phyloP scores from a whole-genome alignment of 2,329 filamentous ascomycete genomes.

The Epichloe festucae region DNA sequence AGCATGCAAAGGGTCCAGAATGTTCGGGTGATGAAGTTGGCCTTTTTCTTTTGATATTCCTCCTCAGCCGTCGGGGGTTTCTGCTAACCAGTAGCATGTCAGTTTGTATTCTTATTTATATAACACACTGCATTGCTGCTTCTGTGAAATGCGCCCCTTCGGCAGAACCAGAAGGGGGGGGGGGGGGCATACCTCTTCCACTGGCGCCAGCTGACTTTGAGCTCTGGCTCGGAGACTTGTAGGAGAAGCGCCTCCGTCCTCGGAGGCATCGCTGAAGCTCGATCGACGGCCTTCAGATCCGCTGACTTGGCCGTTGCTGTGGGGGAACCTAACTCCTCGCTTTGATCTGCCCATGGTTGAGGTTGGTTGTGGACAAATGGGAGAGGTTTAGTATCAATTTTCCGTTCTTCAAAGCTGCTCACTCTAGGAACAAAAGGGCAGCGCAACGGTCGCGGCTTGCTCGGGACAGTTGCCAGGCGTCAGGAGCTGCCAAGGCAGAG shows the following conservation, averaged over 20 bases:
- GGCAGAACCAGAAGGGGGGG: no score
- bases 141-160: neutral
- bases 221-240: slow-evolving; percentile 16
- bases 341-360: slow-evolving; percentile 23
- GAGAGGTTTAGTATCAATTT: neutral
- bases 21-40: slow-evolving; percentile 90
- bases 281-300: slow-evolving; percentile 45
- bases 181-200: slow-evolving; percentile 20
- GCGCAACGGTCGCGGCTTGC: neutral
- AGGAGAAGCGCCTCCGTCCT: slow-evolving; percentile 30
- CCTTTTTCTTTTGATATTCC: slow-evolving; percentile 97
- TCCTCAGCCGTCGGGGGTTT: slow-evolving; percentile 29
- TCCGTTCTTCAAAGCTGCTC: no score
- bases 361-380: neutral
- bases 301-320: slow-evolving; percentile 30
- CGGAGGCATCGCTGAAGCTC: slow-evolving; percentile 60
- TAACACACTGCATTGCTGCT: neutral
- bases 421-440: neutral
- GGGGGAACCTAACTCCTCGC: slow-evolving; percentile 43
- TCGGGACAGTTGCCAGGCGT: neutral
- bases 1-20: slow-evolving; percentile 99
- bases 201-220: slow-evolving; percentile 19
- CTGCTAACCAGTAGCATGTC: slow-evolving; percentile 15
- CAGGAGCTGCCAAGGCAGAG: neutral
- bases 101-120: neutral